Evolutionary conservation across 768 basidiomycete species (phyloP).

Genomic region (Hypholoma fasciculare): DNA sequence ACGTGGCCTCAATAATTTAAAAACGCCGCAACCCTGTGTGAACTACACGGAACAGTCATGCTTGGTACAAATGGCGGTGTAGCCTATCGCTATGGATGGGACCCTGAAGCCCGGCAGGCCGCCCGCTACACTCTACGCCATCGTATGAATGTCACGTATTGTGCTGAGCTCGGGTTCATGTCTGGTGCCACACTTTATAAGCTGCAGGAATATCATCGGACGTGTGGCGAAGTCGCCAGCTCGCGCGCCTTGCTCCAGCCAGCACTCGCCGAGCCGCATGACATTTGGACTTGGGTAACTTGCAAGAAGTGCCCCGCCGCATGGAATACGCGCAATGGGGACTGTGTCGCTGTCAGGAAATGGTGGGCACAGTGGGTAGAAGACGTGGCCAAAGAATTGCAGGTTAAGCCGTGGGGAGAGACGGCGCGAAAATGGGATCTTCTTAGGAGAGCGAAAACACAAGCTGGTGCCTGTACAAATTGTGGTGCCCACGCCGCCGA

Average conservation of each 20-base stretch:
- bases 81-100: slow-evolving; percentile 39
- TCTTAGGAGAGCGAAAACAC: slow-evolving; percentile 21
- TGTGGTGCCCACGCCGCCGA: slow-evolving; percentile 25
- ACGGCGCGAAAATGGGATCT: slow-evolving; percentile 31
- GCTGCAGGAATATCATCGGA: slow-evolving; percentile 40
- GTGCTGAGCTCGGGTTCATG: slow-evolving; percentile 41
- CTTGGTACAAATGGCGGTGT: too few relatives aligned
- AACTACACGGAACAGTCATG: too few relatives aligned
- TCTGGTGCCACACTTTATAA: slow-evolving; percentile 39
- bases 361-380: slow-evolving; percentile 36
- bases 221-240: slow-evolving; percentile 36
- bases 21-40: too few relatives aligned
- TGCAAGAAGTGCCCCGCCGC: slow-evolving; percentile 26
- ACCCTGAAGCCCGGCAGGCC: slow-evolving; percentile 30
- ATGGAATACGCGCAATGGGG: slow-evolving; percentile 10
- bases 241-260: slow-evolving; percentile 26
- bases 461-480: slow-evolving; percentile 24
- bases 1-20: too few relatives aligned
- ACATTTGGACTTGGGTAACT: slow-evolving; percentile 32
- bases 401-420: slow-evolving; percentile 32
- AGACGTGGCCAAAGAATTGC: slow-evolving; percentile 27
- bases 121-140: slow-evolving; percentile 34
- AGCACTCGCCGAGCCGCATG: slow-evolving; percentile 25
- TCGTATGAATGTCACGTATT: slow-evolving; percentile 23
- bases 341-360: slow-evolving; percentile 22